Evolutionary conservation across 192 early-diverging fungal species (phyloP).

Genomic region (Tieghemiomyces parasiticus): DNA sequence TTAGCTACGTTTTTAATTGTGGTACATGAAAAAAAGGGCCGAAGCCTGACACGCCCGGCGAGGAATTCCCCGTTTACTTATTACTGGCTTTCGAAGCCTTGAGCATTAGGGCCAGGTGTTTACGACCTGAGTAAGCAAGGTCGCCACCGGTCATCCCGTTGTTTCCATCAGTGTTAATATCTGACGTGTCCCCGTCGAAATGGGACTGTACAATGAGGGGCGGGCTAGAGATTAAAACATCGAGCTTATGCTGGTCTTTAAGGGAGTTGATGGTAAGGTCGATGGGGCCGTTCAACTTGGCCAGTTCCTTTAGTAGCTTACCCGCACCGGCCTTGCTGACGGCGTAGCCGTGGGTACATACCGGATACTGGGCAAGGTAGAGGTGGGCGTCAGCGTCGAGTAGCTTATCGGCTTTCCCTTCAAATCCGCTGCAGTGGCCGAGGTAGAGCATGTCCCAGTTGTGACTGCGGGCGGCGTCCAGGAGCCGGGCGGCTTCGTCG

Average conservation of each 20-base stretch:
- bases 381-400: conserved; percentile 11
- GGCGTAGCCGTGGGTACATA: conserved; percentile 28
- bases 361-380: conserved; percentile 21
- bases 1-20: no score
- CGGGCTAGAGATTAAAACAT: not conserved
- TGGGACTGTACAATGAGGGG: conserved; percentile 9
- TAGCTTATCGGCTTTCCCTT: conserved; percentile 13
- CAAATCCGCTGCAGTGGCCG: conserved; percentile 25
- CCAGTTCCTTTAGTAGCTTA: conserved; percentile 18
- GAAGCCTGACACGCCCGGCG: no score
- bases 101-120: no score
- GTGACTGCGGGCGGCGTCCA: conserved; percentile 2
- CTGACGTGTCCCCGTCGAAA: conserved; percentile 5
- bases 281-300: conserved; percentile 12
- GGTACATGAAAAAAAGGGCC: no score
- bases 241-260: not conserved
- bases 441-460: conserved; percentile 33
- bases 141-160: conserved; percentile 9
- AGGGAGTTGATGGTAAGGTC: not conserved
- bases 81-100: no score
- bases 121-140: not conserved
- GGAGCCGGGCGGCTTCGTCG: conserved; percentile 1
- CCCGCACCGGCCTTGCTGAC: conserved; percentile 20
- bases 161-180: conserved; percentile 8
- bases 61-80: no score